Evolutionary conservation across 2,329 filamentous ascomycete genomes (phyloP).

Genomic region (Exophiala sideris): DNA sequence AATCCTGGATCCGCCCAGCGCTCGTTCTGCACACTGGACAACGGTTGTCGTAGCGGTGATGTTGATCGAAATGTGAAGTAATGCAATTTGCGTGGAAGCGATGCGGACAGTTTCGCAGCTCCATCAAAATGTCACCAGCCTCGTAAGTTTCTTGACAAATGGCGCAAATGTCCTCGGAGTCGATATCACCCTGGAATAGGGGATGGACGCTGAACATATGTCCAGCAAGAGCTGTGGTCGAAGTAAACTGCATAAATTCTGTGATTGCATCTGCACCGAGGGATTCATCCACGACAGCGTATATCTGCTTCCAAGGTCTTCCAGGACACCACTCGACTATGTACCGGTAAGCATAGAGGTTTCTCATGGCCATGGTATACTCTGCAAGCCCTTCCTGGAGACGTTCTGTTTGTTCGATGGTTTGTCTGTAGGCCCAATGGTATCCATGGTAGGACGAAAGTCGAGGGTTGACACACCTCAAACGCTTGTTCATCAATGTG

Average conservation of each 20-base stretch:
- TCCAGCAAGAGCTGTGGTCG: neutral
- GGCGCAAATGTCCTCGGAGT: neutral
- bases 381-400: neutral
- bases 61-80: neutral
- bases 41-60: neutral
- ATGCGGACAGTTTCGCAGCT: neutral
- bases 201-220: constrained; percentile 1
- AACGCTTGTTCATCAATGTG: neutral
- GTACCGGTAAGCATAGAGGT: neutral
- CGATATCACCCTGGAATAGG: neutral
- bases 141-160: neutral
- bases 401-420: neutral
- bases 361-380: neutral
- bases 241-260: neutral
- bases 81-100: neutral
- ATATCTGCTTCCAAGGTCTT: neutral
- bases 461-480: neutral
- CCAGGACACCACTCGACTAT: neutral
- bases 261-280: neutral
- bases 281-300: neutral
- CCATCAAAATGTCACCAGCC: neutral
- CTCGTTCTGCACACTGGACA: neutral
- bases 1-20: neutral
- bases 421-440: neutral
- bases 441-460: neutral